Percentiles rank a stretch among this genome's conserved stretches.
Conservation (phyloP, 169 alveolate genomes). For the Cryptosporidium sp. region DNA sequence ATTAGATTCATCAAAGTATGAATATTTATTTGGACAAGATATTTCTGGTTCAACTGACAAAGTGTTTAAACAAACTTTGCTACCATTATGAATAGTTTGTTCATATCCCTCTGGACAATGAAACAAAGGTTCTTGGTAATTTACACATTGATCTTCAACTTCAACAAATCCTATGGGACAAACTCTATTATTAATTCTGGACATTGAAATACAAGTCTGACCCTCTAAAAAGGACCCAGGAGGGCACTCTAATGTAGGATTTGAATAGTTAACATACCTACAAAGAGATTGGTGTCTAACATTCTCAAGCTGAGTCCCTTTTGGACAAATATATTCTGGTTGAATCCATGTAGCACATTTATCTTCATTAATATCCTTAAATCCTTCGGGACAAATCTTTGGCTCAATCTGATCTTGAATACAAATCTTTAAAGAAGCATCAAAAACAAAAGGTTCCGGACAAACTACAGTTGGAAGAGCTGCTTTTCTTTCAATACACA, state of each 20-base stretch:
- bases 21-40: slow-evolving; percentile 28
- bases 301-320: slow-evolving; percentile 1
- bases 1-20: slow-evolving; percentile 21
- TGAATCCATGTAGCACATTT: slow-evolving; percentile 52
- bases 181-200: background rate
- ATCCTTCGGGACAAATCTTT: slow-evolving; percentile 59
- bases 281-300: slow-evolving; percentile 14
- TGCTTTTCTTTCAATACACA: slow-evolving; percentile 49
- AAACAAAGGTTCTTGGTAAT: slow-evolving; percentile 36
- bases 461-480: slow-evolving; percentile 16
- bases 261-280: slow-evolving; percentile 5
- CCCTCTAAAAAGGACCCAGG: slow-evolving; percentile 31
- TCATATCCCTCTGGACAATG: slow-evolving; percentile 60
- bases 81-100: slow-evolving; percentile 30
- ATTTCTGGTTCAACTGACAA: slow-evolving; percentile 41
- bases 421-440: slow-evolving; percentile 8
- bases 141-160: slow-evolving; percentile 33
- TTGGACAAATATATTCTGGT: slow-evolving; percentile 50
- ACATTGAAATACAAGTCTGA: slow-evolving; percentile 36
- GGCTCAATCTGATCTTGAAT: slow-evolving; percentile 2
- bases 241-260: slow-evolving; percentile 40
- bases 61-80: slow-evolving; percentile 19
- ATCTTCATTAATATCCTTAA: background rate
- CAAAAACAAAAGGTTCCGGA: slow-evolving; percentile 49
- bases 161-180: slow-evolving; percentile 68